Base-by-base conservation (phyloP, 164 flowering plant species). In the Dillenia suffruticosa region DNA sequence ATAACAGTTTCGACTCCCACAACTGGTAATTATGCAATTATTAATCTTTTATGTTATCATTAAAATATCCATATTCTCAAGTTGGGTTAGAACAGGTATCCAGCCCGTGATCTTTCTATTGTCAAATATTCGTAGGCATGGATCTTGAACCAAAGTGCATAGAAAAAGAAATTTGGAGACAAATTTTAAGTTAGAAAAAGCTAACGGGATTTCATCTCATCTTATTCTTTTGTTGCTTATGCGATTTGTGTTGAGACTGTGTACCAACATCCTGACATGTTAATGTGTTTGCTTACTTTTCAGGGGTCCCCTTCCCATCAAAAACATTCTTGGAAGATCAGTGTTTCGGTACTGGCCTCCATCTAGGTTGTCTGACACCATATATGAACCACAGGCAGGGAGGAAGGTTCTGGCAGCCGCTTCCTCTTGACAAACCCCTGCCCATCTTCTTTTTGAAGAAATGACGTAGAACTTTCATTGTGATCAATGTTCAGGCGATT, bases 301-400 rank as follows among this genome's bases (percentile, higher is more conserved):
- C 89, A 94, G 98, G 98, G 98, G 98, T 62, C 98, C 98, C 0
- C 88, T 94, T 61, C 98, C 98, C 9, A 58, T 94, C 0, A 61
- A 86, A 67, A 82, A 84, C 82, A 91, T 94, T 62, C 70, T 94
- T 15, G 95, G 96, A 46, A 84, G 98, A 80, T 94, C 97, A 2
- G 81, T 89, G 40, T 81, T 84, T 65, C 87, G 97, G 0, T 94
- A 94, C 56, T 94, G 98, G 98, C 97, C 98, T 9, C 96, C 97
- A 5, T 63, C 90, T 49, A 86, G 71, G 73, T 75, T 82, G 46
- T 82, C 96, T 0, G 72, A 82, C 69, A 80, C 77, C 5, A 44
- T 79, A 51, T 62, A 74, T 70, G 81, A 78, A 54, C 66, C 80
- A 40, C 48, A 44, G 16, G 53, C 50, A 0, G 63, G 44, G n/a